A percentile compares a stretch with the other conserved stretches of the same genome.
phyloP scores from a whole-genome alignment of 2,329 filamentous ascomycete genomes.

The Aspergillus sergii region DNA sequence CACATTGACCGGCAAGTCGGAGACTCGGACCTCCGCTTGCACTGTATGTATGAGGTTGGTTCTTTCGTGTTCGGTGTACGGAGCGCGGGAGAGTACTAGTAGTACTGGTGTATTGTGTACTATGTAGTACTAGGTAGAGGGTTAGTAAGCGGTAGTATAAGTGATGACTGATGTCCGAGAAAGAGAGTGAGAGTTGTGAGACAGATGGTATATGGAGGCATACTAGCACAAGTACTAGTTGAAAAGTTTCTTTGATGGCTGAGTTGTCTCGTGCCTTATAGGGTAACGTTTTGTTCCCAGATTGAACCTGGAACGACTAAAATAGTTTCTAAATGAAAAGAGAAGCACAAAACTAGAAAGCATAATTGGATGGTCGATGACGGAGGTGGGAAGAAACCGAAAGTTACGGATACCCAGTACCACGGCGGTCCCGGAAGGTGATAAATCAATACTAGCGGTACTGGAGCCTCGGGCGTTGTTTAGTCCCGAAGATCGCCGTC shows the following conservation, averaged over 20 bases:
- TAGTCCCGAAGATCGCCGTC: conserved; percentile 9
- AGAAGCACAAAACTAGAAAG: neutral
- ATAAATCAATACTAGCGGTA: neutral
- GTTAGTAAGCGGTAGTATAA: neutral
- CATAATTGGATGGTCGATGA: neutral
- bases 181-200: neutral
- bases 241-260: neutral
- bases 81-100: neutral
- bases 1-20: neutral
- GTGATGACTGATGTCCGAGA: neutral
- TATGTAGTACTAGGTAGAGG: neutral
- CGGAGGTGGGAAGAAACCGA: neutral
- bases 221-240: neutral
- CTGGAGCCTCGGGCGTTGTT: conserved; percentile 1
- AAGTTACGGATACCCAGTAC: neutral
- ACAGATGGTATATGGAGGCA: neutral
- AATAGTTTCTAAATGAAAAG: neutral
- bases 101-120: neutral
- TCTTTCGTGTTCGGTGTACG: neutral
- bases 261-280: neutral
- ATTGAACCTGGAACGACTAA: neutral
- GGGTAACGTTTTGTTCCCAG: neutral
- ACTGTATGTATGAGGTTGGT: too few species aligned
- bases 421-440: neutral
- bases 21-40: neutral